Evolutionary conservation across 495 filamentous ascomycete species (phyloP).

Genomic region (Lentithecium fluviatile): DNA sequence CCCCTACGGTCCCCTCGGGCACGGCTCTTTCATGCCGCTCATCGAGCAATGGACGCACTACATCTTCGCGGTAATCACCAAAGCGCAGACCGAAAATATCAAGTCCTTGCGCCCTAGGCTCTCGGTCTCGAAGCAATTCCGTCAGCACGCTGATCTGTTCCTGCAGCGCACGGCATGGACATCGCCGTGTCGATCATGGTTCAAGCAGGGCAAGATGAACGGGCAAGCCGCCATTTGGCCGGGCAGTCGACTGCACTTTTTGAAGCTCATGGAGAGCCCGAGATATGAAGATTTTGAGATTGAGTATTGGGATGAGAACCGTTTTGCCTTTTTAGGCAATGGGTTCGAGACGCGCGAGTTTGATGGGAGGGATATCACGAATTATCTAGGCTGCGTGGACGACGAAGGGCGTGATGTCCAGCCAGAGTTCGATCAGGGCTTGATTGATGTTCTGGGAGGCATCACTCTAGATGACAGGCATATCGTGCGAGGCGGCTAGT

Average conservation of each 20-base stretch:
- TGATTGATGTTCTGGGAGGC: conserved; percentile 40
- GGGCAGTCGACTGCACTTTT: conserved; percentile 45
- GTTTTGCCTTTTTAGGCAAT: conserved; percentile 48
- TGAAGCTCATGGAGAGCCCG: conserved; percentile 44
- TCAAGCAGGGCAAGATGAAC: conserved; percentile 46
- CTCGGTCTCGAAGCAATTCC: conserved; percentile 35
- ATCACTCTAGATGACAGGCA: conserved; percentile 17
- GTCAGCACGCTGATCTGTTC: conserved; percentile 43
- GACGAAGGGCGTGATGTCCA: conserved; percentile 39
- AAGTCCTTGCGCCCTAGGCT: conserved; percentile 39
- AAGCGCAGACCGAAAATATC: conserved; percentile 43
- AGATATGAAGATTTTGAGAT: conserved; percentile 49
- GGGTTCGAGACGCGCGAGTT: conserved; percentile 44
- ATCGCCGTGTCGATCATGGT: conserved; percentile 41
- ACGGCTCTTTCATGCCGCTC: conserved; percentile 45
- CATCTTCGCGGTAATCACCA: conserved; percentile 40
- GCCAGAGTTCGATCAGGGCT: conserved; percentile 39
- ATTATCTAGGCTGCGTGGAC: conserved; percentile 42
- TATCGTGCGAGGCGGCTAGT: conserved; percentile 8
- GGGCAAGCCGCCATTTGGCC: conserved; percentile 47
- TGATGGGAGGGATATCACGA: conserved; percentile 45
- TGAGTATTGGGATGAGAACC: conserved; percentile 42
- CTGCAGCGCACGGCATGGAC: conserved; percentile 46
- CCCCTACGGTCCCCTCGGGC: conserved; percentile 42
- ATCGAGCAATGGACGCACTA: conserved; percentile 45